A percentile compares a stretch with the other conserved stretches of the same genome.
These are phyloP conservation scores for Cordyceps cateniannulata DNA, from an alignment of 2,329 filamentous ascomycete species.

Conservation along the genomic window DNA sequence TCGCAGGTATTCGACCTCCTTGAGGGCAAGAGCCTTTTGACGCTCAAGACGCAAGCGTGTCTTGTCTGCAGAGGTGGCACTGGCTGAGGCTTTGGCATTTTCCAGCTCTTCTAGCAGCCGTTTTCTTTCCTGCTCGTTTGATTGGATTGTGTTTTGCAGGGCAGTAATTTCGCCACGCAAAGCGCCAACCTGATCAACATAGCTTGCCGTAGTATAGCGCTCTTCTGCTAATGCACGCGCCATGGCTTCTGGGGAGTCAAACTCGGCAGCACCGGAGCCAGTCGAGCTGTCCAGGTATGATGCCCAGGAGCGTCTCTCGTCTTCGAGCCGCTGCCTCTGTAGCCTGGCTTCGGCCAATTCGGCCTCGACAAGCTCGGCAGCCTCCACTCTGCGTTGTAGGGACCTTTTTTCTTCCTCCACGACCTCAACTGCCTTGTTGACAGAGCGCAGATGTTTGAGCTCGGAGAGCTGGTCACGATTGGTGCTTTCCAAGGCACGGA, in stretches of 20 bases:
- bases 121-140: slow-evolving; percentile 63
- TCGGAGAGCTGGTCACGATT: slow-evolving; percentile 76
- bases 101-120: slow-evolving; percentile 64
- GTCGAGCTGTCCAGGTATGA: slow-evolving; percentile 70
- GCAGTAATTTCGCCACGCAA: slow-evolving; percentile 72
- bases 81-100: slow-evolving; percentile 50
- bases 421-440: slow-evolving; percentile 82
- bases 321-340: slow-evolving; percentile 79
- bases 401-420: slow-evolving; percentile 92
- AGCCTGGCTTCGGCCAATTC: slow-evolving; percentile 75
- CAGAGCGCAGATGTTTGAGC: slow-evolving; percentile 71
- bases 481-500: slow-evolving; percentile 71
- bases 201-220: slow-evolving; percentile 68
- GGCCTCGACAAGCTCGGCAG: slow-evolving; percentile 65
- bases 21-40: slow-evolving; percentile 76
- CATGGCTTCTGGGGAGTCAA: slow-evolving; percentile 81
- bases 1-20: slow-evolving; percentile 90
- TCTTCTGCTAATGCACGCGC: slow-evolving; percentile 80
- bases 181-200: slow-evolving; percentile 74
- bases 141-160: slow-evolving; percentile 68
- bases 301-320: slow-evolving; percentile 82
- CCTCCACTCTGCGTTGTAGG: slow-evolving; percentile 68
- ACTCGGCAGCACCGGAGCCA: slow-evolving; percentile 58
- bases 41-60: slow-evolving; percentile 71
- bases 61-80: slow-evolving; percentile 52